Percentiles rank a stretch among this genome's conserved stretches.
Evolutionary conservation across 2,329 filamentous ascomycete genomes (phyloP).

Genomic region (Claviceps arundinis): DNA sequence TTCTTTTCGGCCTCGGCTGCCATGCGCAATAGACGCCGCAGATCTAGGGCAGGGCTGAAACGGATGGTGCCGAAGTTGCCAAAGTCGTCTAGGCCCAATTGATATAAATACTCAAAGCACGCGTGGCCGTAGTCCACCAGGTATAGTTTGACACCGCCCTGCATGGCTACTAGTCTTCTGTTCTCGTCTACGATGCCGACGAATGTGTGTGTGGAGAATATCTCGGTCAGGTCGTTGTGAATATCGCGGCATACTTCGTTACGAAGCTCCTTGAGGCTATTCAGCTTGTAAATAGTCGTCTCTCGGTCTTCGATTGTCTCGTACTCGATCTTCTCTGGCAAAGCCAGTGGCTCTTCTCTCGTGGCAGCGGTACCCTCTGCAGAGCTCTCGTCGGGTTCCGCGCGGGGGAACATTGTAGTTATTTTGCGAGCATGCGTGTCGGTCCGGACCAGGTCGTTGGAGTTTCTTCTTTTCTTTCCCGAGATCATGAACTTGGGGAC

Average conservation of each 20-base stretch:
- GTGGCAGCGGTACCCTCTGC: background rate
- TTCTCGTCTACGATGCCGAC: conserved; percentile 84
- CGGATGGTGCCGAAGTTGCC: conserved; percentile 81
- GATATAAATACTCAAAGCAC: conserved; percentile 87
- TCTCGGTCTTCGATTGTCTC: conserved; percentile 53
- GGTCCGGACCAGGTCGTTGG: conserved; percentile 77
- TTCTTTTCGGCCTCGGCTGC: conserved; percentile 59
- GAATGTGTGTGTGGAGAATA: conserved; percentile 80
- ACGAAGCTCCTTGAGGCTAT: conserved; percentile 76
- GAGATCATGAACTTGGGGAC: conserved; percentile 22
- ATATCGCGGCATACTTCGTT: conserved; percentile 66
- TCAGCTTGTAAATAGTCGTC: conserved; percentile 56
- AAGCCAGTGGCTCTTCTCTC: conserved; percentile 22
- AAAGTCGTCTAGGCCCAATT: conserved; percentile 87
- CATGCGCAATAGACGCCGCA: conserved; percentile 58
- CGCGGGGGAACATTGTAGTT: conserved; percentile 75
- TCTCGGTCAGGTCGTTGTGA: conserved; percentile 75
- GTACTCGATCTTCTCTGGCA: conserved; percentile 50
- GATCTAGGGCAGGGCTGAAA: conserved; percentile 61
- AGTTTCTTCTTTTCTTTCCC: conserved; percentile 27
- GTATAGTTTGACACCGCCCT: conserved; percentile 83
- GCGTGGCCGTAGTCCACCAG: conserved; percentile 85
- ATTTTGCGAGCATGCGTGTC: conserved; percentile 87
- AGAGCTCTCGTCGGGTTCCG: conserved; percentile 22
- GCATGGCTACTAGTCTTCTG: conserved; percentile 79